Evolutionary conservation across 2,329 filamentous ascomycete genomes (phyloP).

Genomic region (Sodiomyces alkalinus): DNA sequence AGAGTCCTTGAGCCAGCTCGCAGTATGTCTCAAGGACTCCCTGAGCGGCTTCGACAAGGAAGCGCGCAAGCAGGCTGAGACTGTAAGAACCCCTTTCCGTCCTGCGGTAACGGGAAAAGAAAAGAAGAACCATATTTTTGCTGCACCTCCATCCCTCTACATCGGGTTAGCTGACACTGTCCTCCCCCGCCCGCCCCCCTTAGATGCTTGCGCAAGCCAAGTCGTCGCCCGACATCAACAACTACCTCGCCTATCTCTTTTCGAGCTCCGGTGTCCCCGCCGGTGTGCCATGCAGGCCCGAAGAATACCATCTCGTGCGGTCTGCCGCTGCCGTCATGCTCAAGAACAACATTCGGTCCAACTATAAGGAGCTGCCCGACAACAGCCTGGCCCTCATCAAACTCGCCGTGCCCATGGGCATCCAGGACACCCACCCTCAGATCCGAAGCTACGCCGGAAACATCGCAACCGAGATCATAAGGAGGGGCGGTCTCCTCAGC

Average conservation of each 20-base stretch:
- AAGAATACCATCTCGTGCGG: conserved; percentile 61
- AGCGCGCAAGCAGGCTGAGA: conserved; percentile 79
- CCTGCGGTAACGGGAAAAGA: too few relatives aligned
- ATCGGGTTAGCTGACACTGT: not conserved
- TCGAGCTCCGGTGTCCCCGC: conserved; percentile 50
- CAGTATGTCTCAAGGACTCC: conserved; percentile 80
- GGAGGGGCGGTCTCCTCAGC: conserved; percentile 66
- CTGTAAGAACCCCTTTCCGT: too few relatives aligned
- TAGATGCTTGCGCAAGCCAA: conserved; percentile 92
- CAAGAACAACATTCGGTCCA: conserved; percentile 76
- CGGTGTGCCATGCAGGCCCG: conserved; percentile 40
- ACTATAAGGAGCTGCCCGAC: conserved; percentile 63
- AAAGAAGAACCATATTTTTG: too few relatives aligned
- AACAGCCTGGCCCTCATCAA: conserved; percentile 63
- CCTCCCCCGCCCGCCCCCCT: conserved; percentile 2
- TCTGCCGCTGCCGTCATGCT: conserved; percentile 85
- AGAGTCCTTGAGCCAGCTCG: conserved; percentile 78
- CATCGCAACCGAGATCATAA: conserved; percentile 84
- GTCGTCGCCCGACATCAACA: conserved; percentile 82
- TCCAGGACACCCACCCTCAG: conserved; percentile 68
- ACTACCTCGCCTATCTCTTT: conserved; percentile 88
- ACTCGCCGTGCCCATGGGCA: conserved; percentile 57
- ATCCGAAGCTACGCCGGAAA: conserved; percentile 84
- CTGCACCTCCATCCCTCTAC: too few relatives aligned
- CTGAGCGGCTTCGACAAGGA: conserved; percentile 67